phyloP scores from a whole-genome alignment of 805 yeast species.

The Myxozyma geophila region DNA sequence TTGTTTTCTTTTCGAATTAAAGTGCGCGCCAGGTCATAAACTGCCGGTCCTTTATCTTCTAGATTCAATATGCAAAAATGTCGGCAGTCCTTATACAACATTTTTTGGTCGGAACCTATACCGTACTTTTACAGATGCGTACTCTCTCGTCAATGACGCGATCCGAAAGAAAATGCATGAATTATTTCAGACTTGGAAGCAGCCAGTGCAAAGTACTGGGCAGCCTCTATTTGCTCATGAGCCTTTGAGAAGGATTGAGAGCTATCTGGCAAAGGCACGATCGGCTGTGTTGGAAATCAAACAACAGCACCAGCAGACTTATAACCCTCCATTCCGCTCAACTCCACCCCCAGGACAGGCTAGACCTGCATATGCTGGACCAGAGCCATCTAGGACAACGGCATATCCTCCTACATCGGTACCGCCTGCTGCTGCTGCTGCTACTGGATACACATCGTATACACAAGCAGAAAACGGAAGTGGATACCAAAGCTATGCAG shows the following conservation, averaged over 20 bases:
- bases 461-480: constrained; percentile 7
- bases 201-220: constrained; percentile 58
- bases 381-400: neutral
- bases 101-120: constrained; percentile 72
- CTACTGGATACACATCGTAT: constrained; percentile 1
- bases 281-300: constrained; percentile 24
- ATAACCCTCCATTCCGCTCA: constrained; percentile 1
- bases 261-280: constrained; percentile 53
- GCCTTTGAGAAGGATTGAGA: constrained; percentile 72
- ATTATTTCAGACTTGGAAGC: constrained; percentile 87
- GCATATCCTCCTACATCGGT: constrained; percentile 4
- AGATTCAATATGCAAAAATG: constrained; percentile 89
- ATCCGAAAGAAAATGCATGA: constrained; percentile 73
- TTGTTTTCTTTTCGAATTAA: constrained; percentile 1
- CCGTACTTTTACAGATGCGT: constrained; percentile 73
- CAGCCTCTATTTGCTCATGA: constrained; percentile 72
- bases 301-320: constrained; percentile 33
- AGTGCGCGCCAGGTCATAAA: constrained; percentile 80
- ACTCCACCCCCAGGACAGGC: constrained; percentile 8
- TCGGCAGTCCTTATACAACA: constrained; percentile 87
- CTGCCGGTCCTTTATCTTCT: constrained; percentile 80
- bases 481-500: neutral
- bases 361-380: neutral
- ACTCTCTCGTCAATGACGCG: constrained; percentile 76
- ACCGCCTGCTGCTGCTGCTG: constrained; percentile 1